Base-by-base conservation (phyloP, 805 yeast genomes). In the Lachancea dasiensis region DNA sequence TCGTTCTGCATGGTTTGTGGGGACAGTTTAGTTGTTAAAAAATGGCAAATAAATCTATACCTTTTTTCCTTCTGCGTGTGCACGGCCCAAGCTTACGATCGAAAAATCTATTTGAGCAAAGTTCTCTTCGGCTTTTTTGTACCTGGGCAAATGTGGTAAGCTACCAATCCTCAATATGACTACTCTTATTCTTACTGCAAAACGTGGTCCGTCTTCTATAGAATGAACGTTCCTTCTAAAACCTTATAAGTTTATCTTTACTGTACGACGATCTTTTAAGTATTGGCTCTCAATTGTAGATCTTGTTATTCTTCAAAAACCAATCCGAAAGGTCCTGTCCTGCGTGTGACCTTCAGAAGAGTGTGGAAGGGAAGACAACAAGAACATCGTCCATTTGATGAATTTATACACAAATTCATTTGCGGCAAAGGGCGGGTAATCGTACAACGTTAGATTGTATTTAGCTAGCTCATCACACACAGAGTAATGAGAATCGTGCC, bases 1-100 rank as follows among this genome's bases (percentile, higher is more conserved):
- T 53, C 52, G 35, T 29, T 31, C 27, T 31, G 34, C 40, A 37
- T 37, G 31, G 24, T n/a, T 19, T 30, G 8, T 17, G 8, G 3
- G 21, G 11, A 8, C 6, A 25, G 28, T 25, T 8, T 11, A 25
- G 13, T n/a, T 7, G 24, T 8, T 8, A 22, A 8, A 8, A 22
- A 22, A 22, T 15, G 28, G 7, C 28, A 11, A 6, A n/a, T n/a
- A n/a, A 26, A 9, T 7, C 24, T 8, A 22, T 22, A 10, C 10
- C 10, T 7, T 22, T 22, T 22, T 22, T 22, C 10, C 10, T 8
- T 10, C 24, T 8, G 14, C 14, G 9, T 9, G 28, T 26, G 28
- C 13, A 26, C 28, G 13, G 13, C 8, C 13, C 28, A 26, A 26
- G 13, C 16, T 27, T 27, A 32, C 36, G 27, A n/a, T 25, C n/a